Conservation (phyloP, 805 yeast species). For the Candida krabiensis region DNA sequence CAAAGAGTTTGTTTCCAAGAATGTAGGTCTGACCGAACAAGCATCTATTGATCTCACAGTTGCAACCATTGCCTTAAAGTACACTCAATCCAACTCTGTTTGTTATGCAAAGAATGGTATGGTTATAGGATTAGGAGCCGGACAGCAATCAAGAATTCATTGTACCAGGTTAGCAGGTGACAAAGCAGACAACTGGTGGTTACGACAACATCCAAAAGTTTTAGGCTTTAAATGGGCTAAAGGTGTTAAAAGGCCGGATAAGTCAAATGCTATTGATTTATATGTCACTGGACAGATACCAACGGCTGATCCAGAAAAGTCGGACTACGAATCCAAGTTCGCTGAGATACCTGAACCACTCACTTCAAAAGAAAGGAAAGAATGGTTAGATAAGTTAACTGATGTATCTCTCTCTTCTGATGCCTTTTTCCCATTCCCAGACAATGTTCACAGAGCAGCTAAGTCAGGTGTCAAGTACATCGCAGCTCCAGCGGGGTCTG, state of each 20-base stretch:
- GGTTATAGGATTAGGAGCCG: constrained; percentile 99
- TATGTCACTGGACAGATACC: constrained; percentile 92
- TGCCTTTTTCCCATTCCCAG: constrained; percentile 99
- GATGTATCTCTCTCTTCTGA: constrained; percentile 94
- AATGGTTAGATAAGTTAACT: constrained; percentile 78
- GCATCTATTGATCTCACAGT: constrained; percentile 92
- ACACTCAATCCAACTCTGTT: constrained; percentile 98
- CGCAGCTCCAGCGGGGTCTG: constrained; percentile 97
- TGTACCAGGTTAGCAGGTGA: constrained; percentile 99
- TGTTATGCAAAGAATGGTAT: constrained; percentile 98
- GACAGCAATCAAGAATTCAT: constrained; percentile 99
- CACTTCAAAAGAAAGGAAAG: constrained; percentile 77
- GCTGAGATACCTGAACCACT: constrained; percentile 81
- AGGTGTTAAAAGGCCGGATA: constrained; percentile 98
- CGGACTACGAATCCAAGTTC: constrained; percentile 89
- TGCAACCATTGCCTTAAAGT: constrained; percentile 95
- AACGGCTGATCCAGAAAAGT: constrained; percentile 84
- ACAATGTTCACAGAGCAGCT: constrained; percentile 96
- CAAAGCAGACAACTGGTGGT: constrained; percentile 99
- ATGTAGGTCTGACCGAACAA: constrained; percentile 86
- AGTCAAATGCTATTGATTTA: constrained; percentile 95
- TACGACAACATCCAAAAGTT: constrained; percentile 96
- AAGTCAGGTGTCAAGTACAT: constrained; percentile 94
- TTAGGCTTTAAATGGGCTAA: constrained; percentile 94
- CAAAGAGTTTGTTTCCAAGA: constrained; percentile 85